Evolutionary conservation across 2,329 filamentous ascomycete genomes (phyloP).

Genomic region (Ceratocystis cubensis): DNA sequence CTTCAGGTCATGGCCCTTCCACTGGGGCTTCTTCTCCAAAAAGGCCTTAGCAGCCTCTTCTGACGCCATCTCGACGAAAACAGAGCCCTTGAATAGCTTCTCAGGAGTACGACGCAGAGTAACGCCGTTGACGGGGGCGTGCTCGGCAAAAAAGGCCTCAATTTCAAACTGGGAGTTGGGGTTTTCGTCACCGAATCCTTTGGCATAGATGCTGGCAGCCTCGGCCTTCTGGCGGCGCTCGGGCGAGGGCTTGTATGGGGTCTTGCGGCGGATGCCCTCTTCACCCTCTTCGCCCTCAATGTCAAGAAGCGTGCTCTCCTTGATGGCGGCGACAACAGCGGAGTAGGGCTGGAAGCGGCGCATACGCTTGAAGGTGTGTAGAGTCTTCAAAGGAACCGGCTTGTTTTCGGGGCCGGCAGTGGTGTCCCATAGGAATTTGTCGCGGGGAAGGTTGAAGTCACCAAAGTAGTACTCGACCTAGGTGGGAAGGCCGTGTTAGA

Average conservation of each 20-base stretch:
- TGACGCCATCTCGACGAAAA: slow-evolving; percentile 82
- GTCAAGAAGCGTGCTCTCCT: slow-evolving; percentile 60
- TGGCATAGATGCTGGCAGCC: slow-evolving; percentile 71
- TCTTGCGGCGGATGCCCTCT: slow-evolving; percentile 65
- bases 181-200: slow-evolving; percentile 83
- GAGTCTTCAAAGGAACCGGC: slow-evolving; percentile 61
- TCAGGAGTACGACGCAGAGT: slow-evolving; percentile 68
- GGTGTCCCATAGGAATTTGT: slow-evolving; percentile 73
- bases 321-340: slow-evolving; percentile 70
- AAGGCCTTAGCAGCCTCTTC: slow-evolving; percentile 72
- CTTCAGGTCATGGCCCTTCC: slow-evolving; percentile 64
- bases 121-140: slow-evolving; percentile 66
- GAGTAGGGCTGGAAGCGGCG: slow-evolving; percentile 80
- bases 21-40: slow-evolving; percentile 72
- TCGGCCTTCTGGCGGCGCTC: slow-evolving; percentile 54
- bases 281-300: slow-evolving; percentile 60
- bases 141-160: slow-evolving; percentile 77
- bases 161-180: slow-evolving; percentile 82
- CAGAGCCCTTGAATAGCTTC: slow-evolving; percentile 83
- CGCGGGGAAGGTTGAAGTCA: slow-evolving; percentile 75
- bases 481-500: not conserved
- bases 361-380: slow-evolving; percentile 92
- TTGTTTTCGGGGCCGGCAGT: slow-evolving; percentile 71
- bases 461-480: slow-evolving; percentile 95
- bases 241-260: slow-evolving; percentile 47